Evolutionary conservation across 441 rosid genomes (phyloP).

Genomic region (Populus hybrid): DNA sequence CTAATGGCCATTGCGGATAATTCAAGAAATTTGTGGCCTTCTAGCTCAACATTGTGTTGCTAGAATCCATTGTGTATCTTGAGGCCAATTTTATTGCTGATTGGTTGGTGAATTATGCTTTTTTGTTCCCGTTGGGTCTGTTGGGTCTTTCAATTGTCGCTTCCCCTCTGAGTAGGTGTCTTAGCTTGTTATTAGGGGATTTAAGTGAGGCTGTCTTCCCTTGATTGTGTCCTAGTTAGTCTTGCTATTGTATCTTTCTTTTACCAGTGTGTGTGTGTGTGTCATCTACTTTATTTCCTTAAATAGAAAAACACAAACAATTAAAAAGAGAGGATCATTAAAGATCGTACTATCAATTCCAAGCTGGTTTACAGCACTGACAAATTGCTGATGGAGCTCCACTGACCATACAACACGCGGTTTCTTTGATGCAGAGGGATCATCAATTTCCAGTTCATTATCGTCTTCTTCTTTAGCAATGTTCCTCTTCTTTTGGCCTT

Average conservation of each 20-base stretch:
- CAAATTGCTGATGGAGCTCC: slow-evolving; percentile 89
- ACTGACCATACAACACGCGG: slow-evolving; percentile 91
- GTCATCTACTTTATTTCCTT: neutral
- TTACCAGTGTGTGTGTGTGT: neutral
- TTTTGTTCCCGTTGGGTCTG: neutral
- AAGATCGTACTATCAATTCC: slow-evolving; percentile 76
- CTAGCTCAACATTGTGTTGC: neutral
- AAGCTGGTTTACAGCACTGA: slow-evolving; percentile 70
- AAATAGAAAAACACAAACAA: neutral
- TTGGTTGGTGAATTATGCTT: neutral
- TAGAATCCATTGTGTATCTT: neutral
- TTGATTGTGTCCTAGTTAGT: neutral
- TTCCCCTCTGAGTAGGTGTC: neutral
- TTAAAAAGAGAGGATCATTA: slow-evolving; percentile 16
- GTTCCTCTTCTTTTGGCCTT: slow-evolving; percentile 55
- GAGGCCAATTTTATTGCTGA: neutral
- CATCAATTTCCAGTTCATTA: slow-evolving; percentile 52
- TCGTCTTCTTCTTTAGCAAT: slow-evolving; percentile 57
- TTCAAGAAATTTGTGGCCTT: neutral
- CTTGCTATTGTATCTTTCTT: neutral
- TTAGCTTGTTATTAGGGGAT: neutral
- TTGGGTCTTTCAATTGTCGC: neutral
- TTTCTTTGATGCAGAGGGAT: slow-evolving; percentile 59
- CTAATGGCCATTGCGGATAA: neutral
- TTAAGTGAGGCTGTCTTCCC: neutral